Base-by-base conservation (phyloP, 2,329 filamentous ascomycete species). In the Ambrosiella cleistominuta region DNA sequence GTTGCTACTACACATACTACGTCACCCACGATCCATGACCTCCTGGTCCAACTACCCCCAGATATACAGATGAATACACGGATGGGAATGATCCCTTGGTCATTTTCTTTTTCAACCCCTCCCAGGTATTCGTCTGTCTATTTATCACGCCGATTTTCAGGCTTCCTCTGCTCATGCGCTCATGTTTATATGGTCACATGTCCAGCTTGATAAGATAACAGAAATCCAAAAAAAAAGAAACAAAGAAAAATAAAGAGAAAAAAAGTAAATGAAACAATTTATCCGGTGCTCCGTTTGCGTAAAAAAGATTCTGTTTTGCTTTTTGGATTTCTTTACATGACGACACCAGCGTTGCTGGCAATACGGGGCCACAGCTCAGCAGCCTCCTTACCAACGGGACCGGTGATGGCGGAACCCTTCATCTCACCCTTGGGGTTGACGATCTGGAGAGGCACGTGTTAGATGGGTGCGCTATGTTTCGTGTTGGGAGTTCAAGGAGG, bases 361-460 rank as follows among this genome's bases (percentile, higher is more conserved):
- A 97, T 97, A 96, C 91, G 91, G 73, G 93, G 93, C 93, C 93
- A 98, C 70, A 98, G 82, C 80, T 98, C 93, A 74, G 93, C 93
- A 73, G 93, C 93, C 80, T 98, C 93, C 86, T 98, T 98, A 75
- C 91, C 93, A 72, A 98, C 91, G 69, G 93, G 93, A 68, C 93
- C 93, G 68, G 93, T 98, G 74, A 98, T 98, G 74, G 93, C 93
- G 65, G 89, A 96, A 72, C 93, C 93, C 86, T 98, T 98, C 93
- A 98, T 98, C 81, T 98, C 93, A 79, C 93, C 93, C 87, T 98
- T 98, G 76, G 91, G 89, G 82, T 98, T 98, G 81, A 98, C 93
- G 71, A 98, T 98, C 87, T 93, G 70, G 38, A 44, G 49, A 19
- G 35, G 17, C 36, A 42, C 12, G 49, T 12, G 40, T 47, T 38